Percentiles rank a stretch among this genome's conserved stretches.
phyloP scores from a whole-genome alignment of 2,329 filamentous ascomycete species.

The Epichloe glyceriae region DNA sequence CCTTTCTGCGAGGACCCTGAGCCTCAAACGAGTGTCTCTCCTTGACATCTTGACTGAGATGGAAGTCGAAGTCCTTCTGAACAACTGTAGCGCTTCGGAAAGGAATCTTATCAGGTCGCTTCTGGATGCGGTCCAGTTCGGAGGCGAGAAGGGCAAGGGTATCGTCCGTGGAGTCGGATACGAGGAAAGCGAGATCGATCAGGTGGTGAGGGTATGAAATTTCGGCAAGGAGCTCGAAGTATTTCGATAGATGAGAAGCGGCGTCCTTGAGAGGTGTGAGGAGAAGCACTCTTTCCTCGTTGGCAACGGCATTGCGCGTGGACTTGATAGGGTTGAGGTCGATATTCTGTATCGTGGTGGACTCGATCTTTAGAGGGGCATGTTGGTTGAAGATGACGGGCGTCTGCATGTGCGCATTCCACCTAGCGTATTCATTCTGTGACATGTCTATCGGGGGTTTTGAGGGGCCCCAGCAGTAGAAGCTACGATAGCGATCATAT shows the following conservation, averaged over 20 bases:
- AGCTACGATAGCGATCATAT: conserved; percentile 40
- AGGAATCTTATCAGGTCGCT: conserved; percentile 62
- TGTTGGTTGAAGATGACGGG: conserved; percentile 96
- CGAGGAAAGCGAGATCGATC: conserved; percentile 89
- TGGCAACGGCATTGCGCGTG: conserved; percentile 62
- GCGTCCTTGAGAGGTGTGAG: conserved; percentile 90
- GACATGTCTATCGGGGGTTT: conserved; percentile 97
- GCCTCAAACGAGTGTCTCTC: conserved; percentile 76
- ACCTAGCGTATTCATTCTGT: conserved; percentile 77
- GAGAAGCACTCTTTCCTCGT: conserved; percentile 80
- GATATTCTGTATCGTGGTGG: conserved; percentile 62
- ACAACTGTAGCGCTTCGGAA: conserved; percentile 79
- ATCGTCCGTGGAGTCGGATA: conserved; percentile 84
- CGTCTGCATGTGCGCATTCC: conserved; percentile 79
- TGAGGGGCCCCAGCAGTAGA: conserved; percentile 91
- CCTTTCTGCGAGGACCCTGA: conserved; percentile 80
- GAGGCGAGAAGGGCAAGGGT: conserved; percentile 75
- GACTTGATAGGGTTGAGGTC: conserved; percentile 78
- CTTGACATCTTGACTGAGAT: conserved; percentile 64
- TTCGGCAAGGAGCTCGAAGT: conserved; percentile 84
- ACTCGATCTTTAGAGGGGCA: conserved; percentile 72
- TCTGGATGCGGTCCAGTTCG: conserved; percentile 81
- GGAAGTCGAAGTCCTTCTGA: conserved; percentile 78
- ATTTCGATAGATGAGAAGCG: conserved; percentile 65
- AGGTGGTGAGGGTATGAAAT: conserved; percentile 89